Evolutionary conservation across 192 early-diverging fungal species (phyloP), one percentile per base, ranked within the genome.

Genomic region (Tieghemiomyces parasiticus): DNA sequence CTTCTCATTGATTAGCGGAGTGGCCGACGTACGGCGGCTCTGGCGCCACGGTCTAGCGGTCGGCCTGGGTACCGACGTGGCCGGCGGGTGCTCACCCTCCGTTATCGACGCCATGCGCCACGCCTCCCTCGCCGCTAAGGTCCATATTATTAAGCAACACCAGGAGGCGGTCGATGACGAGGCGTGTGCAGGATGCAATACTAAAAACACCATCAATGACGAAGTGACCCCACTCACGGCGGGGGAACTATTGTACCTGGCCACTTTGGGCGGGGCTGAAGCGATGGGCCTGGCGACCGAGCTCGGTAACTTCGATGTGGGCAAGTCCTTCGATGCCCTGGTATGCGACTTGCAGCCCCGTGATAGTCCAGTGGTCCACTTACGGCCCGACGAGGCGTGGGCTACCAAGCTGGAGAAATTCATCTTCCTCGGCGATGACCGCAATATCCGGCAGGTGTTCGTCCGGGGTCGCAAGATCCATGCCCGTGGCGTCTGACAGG

Each of bases 271-370:
- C 59, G 92, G 94, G 38, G 94, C 94, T 0, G 66, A 82, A 26
- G 81, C 88, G 6, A 72, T 94, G 71, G 82, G 81, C 49, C 65
- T 93, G 59, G 78, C 79, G 13, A 69, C 79, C 29, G 63, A 63
- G 4, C 75, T 93, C 24, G 94, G 94, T n/a, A 92, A 85, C 62
- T 91, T 97, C 67, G 67, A 71, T 35, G 63, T 68, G 12, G 91
- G 88, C 30, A 97, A 97, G 68, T 77, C 88, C 25, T 93, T 97
- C 78, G 94, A 97, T 70, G 94, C 94, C 19, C 72, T 97, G 30
- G 72, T 92, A n/a, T n/a, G n/a, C n/a, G n/a, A n/a, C n/a, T n/a
- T n/a, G n/a, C n/a, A n/a, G n/a, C n/a, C n/a, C n/a, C n/a, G n/a
- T n/a, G n/a, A n/a, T n/a, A n/a, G n/a, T n/a, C n/a, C n/a, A n/a